Base-by-base conservation (phyloP, 2,329 filamentous ascomycete genomes). In the Diaporthe batatas region DNA sequence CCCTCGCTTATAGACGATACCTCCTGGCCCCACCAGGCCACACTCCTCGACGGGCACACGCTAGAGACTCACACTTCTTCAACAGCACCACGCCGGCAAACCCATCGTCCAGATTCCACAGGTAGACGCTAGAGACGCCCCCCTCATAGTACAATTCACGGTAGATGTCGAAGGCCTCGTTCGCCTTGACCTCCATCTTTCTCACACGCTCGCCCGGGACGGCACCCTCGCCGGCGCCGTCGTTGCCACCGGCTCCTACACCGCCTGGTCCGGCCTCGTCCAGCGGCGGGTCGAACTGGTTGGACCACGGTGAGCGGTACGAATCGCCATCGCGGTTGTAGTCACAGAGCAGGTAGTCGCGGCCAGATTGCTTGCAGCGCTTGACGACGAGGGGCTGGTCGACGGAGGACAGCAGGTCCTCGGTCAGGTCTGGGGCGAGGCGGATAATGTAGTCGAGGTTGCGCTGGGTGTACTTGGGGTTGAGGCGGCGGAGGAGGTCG, bases 301-400 rank as follows among this genome's bases (percentile, higher is more conserved):
- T 98, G 85, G 93, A 96, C 96, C 96, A 99, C n/a, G 96, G 96
- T 76, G 94, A 97, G 75, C 96, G 93, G 89, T 98, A 98, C 84
- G 93, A 97, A 86, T 98, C 96, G 75, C 96, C 96, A 84, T 99
- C 96, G 76, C 96, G 95, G 89, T 99, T 99, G 89, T 99, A 99
- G 89, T 99, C 96, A 88, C 96, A 99, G 80, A 98, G 93, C 68
- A 99, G 91, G 86, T 98, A 99, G 85, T 98, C 96, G 77, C 96
- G 93, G 78, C 95, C 94, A 42, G 94, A 93, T 84, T 95, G 93
- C 78, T 91, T 91, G 88, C 96, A 98, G 77, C 94, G 93, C 78
- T 93, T 92, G 75, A 97, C 90, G 73, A 93, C 91, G 72, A 99
- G 92, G 32, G 96, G 96, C 83, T 98, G 96, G 84, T 99, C 96